phyloP scores from a whole-genome alignment of 2,329 filamentous ascomycete species.

The Alternaria ethzedia region DNA sequence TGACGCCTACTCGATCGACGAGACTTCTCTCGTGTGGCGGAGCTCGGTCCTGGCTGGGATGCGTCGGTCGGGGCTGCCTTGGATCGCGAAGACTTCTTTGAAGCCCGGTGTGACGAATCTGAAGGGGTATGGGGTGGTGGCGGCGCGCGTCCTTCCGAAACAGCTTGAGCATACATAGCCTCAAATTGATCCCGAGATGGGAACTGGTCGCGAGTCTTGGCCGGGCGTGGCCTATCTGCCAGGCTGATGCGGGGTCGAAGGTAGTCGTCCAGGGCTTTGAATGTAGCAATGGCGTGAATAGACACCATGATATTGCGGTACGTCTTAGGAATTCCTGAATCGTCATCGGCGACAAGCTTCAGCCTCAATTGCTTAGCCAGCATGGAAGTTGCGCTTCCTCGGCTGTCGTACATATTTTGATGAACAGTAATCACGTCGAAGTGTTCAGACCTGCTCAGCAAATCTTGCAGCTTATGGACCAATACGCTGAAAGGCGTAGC shows the following conservation, averaged over 20 bases:
- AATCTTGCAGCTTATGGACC: conserved; percentile 91
- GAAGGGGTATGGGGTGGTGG: conserved; percentile 47
- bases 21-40: conserved; percentile 65
- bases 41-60: conserved; percentile 53
- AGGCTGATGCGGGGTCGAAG: conserved; percentile 86
- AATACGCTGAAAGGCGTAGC: conserved; percentile 88
- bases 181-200: conserved; percentile 66
- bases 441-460: conserved; percentile 95
- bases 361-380: conserved; percentile 93
- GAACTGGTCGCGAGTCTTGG: conserved; percentile 67
- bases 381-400: conserved; percentile 93
- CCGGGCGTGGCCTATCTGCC: conserved; percentile 71
- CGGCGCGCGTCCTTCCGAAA: conserved; percentile 52
- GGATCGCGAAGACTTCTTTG: conserved; percentile 40
- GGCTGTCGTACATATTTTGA: conserved; percentile 87
- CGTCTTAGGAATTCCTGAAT: conserved; percentile 83
- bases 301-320: conserved; percentile 98
- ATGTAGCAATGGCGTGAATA: conserved; percentile 97
- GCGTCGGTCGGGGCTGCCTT: conserved; percentile 50
- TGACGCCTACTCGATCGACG: conserved; percentile 69
- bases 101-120: conserved; percentile 38
- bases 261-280: conserved; percentile 96
- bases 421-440: conserved; percentile 97
- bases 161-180: conserved; percentile 74
- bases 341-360: conserved; percentile 85